Base-by-base conservation (phyloP, 2,329 filamentous ascomycete genomes). In the Tolypocladium tropicale region DNA sequence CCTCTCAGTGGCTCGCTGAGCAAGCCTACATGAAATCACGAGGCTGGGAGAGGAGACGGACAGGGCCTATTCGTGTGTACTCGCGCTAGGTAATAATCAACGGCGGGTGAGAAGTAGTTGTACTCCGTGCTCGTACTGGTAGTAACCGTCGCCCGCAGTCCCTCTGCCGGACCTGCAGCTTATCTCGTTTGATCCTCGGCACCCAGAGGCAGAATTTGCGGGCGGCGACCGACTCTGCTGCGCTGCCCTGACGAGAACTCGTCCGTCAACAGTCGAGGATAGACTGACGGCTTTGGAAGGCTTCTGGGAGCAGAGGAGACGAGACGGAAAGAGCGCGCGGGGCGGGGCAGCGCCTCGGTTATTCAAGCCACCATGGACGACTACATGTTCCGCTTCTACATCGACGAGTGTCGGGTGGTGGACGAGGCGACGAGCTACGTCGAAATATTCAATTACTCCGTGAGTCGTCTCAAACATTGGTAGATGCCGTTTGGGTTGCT, bases 371-470 rank as follows among this genome's bases (percentile, higher is more conserved):
- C 58, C 30, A 83, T 84, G 81, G 81, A 84, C 65, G 78, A 83
- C 62, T 83, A 81, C 64, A 75, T 83, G 68, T 83, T 83, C 61
- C 70, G 72, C 59, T 61, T 67, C 34, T 75, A 77, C 63, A 72
- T 84, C 57, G 64, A 71, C 11, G 66, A 74, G 50, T 83, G 78
- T 64, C 73, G 68, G 25, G 70, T 72, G 34, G 77, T 83, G 52
- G 58, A 67, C 4, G 81, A 84, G 67, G 69, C 68, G 55, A 83
- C 80, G 21, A 75, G 71, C 60, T 84, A 81, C 64, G 60, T 84
- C 28, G 78, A 84, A 65, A 79, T 83, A 39, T 75, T 81, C 62
- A 84, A 83, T 61, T 84, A 82, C 61, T 78, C 80, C 64, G 81
- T 83, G 66, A 59, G 78, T 65, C 23, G 14, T 55, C 12, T 32